phyloP scores from a whole-genome alignment of 2,329 filamentous ascomycete species.

The Nothophoma quercina region DNA sequence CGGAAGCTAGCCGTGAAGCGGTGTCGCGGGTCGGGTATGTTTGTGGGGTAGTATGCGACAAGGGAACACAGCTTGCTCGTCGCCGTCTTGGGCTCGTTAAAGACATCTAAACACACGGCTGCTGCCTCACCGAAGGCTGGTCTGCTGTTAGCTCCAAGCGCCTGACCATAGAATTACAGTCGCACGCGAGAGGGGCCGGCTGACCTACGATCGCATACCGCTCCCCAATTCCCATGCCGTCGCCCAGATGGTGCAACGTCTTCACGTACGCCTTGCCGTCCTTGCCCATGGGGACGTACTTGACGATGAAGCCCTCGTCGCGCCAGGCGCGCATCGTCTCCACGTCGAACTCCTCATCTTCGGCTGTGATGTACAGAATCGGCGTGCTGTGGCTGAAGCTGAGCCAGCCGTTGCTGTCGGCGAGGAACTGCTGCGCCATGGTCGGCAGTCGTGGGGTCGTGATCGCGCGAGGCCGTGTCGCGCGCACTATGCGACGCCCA shows the following conservation, averaged over 20 bases:
- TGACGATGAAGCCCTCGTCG: constrained; percentile 67
- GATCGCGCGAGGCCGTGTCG: constrained; percentile 1
- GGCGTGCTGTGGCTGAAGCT: constrained; percentile 53
- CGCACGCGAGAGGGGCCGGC: constrained; percentile 33
- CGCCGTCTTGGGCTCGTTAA: constrained; percentile 61
- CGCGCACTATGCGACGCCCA: background rate
- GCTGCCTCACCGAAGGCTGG: constrained; percentile 69
- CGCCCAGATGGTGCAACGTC: constrained; percentile 59
- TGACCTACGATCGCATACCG: constrained; percentile 69
- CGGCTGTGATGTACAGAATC: constrained; percentile 59
- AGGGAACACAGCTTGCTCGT: constrained; percentile 63
- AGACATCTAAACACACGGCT: constrained; percentile 65
- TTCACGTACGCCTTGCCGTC: constrained; percentile 58
- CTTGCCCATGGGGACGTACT: constrained; percentile 63
- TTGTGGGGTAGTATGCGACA: constrained; percentile 69
- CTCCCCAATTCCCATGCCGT: constrained; percentile 65
- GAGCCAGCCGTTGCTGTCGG: constrained; percentile 48
- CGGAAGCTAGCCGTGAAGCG: constrained; percentile 54
- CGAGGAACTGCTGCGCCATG: constrained; percentile 49
- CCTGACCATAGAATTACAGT: background rate
- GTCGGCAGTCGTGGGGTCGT: background rate
- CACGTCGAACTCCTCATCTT: constrained; percentile 64
- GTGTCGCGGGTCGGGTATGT: constrained; percentile 61
- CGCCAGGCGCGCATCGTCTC: constrained; percentile 63
- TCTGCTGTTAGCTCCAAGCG: constrained; percentile 7